Conservation (phyloP, 345 rosid species). For the Salix dunnii region DNA sequence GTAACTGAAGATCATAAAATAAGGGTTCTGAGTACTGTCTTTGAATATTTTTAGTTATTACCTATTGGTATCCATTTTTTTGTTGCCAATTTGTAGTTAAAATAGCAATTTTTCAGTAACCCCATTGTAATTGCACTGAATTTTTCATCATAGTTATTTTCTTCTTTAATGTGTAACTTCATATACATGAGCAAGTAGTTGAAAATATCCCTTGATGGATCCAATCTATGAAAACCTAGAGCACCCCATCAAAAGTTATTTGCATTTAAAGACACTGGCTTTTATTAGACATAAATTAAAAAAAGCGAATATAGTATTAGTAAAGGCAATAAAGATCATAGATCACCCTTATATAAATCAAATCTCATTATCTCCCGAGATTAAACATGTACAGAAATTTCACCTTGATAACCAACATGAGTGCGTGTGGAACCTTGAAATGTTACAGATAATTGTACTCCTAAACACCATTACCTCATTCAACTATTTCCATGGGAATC, state of each 20-base stretch:
- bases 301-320: too few relatives aligned
- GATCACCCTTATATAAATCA: background rate
- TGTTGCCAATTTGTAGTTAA: background rate
- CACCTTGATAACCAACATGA: background rate
- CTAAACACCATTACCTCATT: background rate
- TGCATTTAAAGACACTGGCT: background rate
- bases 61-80: background rate
- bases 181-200: background rate
- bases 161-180: background rate
- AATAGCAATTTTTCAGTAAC: background rate
- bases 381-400: background rate
- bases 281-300: background rate
- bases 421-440: background rate
- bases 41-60: too few relatives aligned
- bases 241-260: background rate
- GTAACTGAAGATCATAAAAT: background rate
- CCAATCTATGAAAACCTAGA: background rate
- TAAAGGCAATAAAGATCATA: background rate
- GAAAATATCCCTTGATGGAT: background rate
- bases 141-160: background rate
- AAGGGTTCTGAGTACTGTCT: background rate
- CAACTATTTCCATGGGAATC: background rate
- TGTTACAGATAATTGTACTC: too few relatives aligned
- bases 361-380: background rate
- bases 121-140: background rate